Evolutionary conservation across 371 early-diverging fungal genomes (phyloP).

Genomic region (Mortierella sp.): DNA sequence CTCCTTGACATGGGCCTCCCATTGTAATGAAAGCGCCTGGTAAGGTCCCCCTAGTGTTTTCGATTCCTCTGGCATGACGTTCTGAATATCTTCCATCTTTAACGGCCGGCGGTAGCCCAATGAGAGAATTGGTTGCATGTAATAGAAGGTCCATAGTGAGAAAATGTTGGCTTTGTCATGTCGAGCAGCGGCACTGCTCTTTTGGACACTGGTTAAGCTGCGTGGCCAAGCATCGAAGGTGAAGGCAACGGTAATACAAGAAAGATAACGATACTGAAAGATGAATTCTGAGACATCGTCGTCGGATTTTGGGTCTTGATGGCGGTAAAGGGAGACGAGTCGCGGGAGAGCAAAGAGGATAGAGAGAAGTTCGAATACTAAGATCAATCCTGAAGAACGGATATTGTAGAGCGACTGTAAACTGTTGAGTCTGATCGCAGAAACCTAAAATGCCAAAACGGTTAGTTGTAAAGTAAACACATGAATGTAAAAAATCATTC

Average conservation of each 20-base stretch:
- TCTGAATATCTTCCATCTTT: slow-evolving; percentile 15
- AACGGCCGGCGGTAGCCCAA: slow-evolving; percentile 15
- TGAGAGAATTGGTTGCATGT: slow-evolving; percentile 14
- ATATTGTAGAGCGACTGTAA: slow-evolving; percentile 12
- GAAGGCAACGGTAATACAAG: not conserved
- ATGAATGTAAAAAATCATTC: too few species aligned
- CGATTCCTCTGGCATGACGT: not conserved
- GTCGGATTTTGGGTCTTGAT: not conserved
- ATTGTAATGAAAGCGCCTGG: too few species aligned
- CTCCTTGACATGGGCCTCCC: too few species aligned
- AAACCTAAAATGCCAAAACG: too few species aligned
- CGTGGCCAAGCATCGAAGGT: slow-evolving; percentile 22
- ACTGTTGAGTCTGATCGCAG: slow-evolving; percentile 1
- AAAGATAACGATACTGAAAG: not conserved
- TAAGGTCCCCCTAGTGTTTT: too few species aligned
- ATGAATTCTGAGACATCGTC: not conserved
- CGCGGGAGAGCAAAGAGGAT: slow-evolving; percentile 1
- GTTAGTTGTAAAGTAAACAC: too few species aligned
- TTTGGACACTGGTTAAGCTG: slow-evolving; percentile 9
- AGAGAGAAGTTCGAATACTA: slow-evolving; percentile 18
- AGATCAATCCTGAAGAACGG: slow-evolving; percentile 9
- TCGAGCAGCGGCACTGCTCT: not conserved
- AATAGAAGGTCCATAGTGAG: slow-evolving; percentile 27
- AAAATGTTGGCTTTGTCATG: slow-evolving; percentile 32
- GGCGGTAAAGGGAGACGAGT: not conserved